Conservation (phyloP, 495 filamentous ascomycete species). For the Penicillium atrosanguineum region DNA sequence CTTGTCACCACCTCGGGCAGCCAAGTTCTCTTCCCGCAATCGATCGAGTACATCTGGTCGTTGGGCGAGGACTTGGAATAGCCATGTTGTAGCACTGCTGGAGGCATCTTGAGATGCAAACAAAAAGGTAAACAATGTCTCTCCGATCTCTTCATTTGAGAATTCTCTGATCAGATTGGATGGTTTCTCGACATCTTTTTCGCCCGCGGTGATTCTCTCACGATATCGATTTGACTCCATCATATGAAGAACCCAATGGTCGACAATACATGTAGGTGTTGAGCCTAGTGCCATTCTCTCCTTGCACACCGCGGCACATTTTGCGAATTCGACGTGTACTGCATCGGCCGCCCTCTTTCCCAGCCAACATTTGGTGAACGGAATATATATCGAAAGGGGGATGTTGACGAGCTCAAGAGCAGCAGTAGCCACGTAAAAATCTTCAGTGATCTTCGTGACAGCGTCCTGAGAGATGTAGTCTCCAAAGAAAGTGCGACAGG, state of each 20-base stretch:
- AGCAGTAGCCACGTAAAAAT: slow-evolving; percentile 90
- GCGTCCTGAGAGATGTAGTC: slow-evolving; percentile 45
- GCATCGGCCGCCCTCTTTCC: slow-evolving; percentile 86
- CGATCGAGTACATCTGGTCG: slow-evolving; percentile 80
- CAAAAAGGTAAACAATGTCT: slow-evolving; percentile 92
- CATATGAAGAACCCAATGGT: slow-evolving; percentile 84
- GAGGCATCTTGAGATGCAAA: slow-evolving; percentile 96
- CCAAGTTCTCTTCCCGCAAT: slow-evolving; percentile 80
- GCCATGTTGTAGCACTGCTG: slow-evolving; percentile 83
- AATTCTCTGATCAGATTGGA: slow-evolving; percentile 76
- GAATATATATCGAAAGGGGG: slow-evolving; percentile 75
- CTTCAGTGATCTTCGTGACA: slow-evolving; percentile 92
- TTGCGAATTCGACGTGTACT: slow-evolving; percentile 78
- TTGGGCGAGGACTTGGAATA: slow-evolving; percentile 88
- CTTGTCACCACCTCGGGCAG: slow-evolving; percentile 68
- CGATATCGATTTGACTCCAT: slow-evolving; percentile 71
- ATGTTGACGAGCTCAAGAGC: slow-evolving; percentile 95
- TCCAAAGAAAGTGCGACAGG: slow-evolving; percentile 59
- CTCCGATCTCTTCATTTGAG: slow-evolving; percentile 81
- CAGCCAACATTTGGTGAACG: slow-evolving; percentile 91
- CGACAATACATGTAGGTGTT: slow-evolving; percentile 79
- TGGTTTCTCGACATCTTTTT: slow-evolving; percentile 69
- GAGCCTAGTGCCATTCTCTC: slow-evolving; percentile 82
- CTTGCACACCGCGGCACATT: slow-evolving; percentile 84
- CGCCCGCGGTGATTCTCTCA: slow-evolving; percentile 61